Percentiles rank a stretch among this genome's conserved stretches.
Evolutionary conservation across 805 yeast genomes (phyloP).

Genomic region (Candida silvatica): DNA sequence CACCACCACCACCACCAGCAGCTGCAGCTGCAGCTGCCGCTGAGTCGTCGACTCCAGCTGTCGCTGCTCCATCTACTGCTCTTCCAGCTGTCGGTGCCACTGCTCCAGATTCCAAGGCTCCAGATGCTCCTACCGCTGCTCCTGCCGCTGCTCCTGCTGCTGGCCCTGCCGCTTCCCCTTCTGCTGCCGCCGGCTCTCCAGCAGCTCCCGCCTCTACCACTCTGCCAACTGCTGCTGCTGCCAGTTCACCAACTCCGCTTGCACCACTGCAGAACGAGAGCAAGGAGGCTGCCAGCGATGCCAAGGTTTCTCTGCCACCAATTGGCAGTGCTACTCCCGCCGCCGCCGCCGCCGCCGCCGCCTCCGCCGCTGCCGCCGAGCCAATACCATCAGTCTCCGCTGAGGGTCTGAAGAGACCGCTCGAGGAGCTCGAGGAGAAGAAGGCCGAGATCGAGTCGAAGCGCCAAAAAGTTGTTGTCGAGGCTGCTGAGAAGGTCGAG

Average conservation of each 20-base stretch:
- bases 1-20: background rate
- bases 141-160: too few species aligned
- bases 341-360: background rate
- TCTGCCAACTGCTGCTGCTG: too few species aligned
- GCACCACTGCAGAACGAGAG: too few species aligned
- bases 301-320: background rate
- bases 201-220: too few species aligned
- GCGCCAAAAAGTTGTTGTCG: too few species aligned
- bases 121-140: background rate
- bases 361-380: background rate
- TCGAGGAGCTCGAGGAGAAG: background rate
- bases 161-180: too few species aligned
- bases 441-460: too few species aligned
- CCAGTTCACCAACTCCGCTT: too few species aligned
- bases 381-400: background rate
- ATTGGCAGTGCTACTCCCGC: background rate
- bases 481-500: background rate
- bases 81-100: too few species aligned
- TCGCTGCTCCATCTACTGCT: too few species aligned
- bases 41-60: background rate
- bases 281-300: background rate
- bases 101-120: background rate
- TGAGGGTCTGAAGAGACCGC: background rate
- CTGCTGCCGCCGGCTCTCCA: too few species aligned
- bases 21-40: background rate